These are phyloP conservation scores for Aeschynomene evenia DNA, from an alignment of 306 rosid species.

Conservation along the genomic window DNA sequence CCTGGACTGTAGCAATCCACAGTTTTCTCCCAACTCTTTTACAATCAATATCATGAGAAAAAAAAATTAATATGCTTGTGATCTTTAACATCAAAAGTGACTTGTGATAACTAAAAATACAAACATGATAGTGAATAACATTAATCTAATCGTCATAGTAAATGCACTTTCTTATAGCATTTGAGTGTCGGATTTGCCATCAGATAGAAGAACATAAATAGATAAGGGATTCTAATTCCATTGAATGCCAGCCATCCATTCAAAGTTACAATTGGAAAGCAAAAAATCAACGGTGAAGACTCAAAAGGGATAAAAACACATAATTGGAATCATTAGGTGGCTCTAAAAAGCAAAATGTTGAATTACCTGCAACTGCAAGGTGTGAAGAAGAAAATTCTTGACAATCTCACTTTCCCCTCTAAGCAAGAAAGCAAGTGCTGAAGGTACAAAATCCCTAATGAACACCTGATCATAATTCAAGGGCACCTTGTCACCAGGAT, in stretches of 20 bases:
- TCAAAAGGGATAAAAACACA: background rate
- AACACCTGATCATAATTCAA: conserved; percentile 88
- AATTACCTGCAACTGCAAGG: conserved; percentile 84
- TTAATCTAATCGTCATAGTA: background rate
- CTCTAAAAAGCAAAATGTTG: background rate
- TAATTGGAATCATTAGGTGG: background rate
- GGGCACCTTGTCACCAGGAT: conserved; percentile 64
- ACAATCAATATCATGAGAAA: background rate
- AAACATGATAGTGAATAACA: background rate
- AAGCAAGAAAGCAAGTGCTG: conserved; percentile 84
- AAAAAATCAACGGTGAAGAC: background rate
- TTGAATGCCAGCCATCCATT: background rate
- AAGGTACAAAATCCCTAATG: conserved; percentile 76
- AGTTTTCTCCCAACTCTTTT: conserved; percentile 93
- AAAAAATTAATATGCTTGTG: background rate
- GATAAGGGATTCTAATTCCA: background rate
- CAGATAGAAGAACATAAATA: background rate
- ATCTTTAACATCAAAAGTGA: background rate
- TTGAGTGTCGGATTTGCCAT: background rate
- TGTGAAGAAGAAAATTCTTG: conserved; percentile 80
- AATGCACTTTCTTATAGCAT: conserved; percentile 7
- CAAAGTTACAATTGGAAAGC: background rate
- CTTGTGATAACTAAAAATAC: background rate
- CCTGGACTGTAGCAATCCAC: conserved; percentile 95
- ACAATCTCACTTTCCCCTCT: conserved; percentile 76